Conservation (phyloP, 2,329 filamentous ascomycete genomes). For the Helicocarpus griseus region DNA sequence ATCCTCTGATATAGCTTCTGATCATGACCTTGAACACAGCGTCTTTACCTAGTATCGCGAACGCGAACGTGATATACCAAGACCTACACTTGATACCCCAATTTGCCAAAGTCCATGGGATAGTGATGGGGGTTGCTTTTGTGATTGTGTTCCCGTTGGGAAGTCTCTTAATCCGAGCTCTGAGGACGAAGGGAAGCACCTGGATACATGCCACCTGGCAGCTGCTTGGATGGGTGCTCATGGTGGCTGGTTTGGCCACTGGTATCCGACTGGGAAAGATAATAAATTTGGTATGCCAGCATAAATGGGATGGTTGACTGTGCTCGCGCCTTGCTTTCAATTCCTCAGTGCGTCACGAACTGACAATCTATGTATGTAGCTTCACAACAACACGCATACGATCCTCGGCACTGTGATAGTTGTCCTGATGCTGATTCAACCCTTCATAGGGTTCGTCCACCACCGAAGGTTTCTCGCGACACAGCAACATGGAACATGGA, state of each 20-base stretch:
- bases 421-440: conserved; percentile 20
- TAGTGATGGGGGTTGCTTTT: conserved; percentile 20
- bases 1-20: not conserved
- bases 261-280: conserved; percentile 22
- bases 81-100: conserved; percentile 12
- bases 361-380: conserved; percentile 1
- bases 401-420: conserved; percentile 21
- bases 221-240: conserved; percentile 18
- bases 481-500: conserved; percentile 6
- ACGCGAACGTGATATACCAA: conserved; percentile 7
- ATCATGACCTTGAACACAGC: not conserved
- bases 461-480: conserved; percentile 18
- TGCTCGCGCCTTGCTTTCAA: no score
- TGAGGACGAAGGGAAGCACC: conserved; percentile 12
- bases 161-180: conserved; percentile 17
- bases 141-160: conserved; percentile 19
- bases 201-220: conserved; percentile 19
- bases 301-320: no score
- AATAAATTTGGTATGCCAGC: conserved; percentile 11
- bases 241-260: conserved; percentile 20
- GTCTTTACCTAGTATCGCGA: not conserved
- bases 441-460: conserved; percentile 20
- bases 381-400: conserved; percentile 19
- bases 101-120: conserved; percentile 16
- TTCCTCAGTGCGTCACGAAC: not conserved